A percentile compares a stretch with the other conserved stretches of the same genome.
These are phyloP conservation scores for Metschnikowia noctiluminum DNA, from an alignment of 805 yeast species.

Conservation along the genomic window DNA sequence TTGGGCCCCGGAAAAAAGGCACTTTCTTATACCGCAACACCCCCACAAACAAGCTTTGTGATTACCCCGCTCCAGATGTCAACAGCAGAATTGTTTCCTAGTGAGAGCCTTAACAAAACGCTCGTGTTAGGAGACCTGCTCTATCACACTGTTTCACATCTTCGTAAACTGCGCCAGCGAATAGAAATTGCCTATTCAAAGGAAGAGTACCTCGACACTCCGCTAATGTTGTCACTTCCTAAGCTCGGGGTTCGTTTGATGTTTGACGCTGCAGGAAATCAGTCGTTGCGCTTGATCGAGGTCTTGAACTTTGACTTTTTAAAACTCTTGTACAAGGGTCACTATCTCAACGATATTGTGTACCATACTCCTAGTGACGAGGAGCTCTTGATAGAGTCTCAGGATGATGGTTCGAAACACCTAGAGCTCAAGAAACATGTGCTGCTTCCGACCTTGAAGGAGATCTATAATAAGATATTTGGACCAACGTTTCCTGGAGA, in stretches of 20 bases:
- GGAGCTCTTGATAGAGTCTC: conserved; percentile 6
- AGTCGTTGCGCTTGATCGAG: conserved; percentile 30
- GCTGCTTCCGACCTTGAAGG: conserved; percentile 32
- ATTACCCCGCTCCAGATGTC: conserved; percentile 7
- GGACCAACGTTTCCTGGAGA: conserved; percentile 64
- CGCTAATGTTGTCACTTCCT: conserved; percentile 29
- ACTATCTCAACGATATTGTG: conserved; percentile 27
- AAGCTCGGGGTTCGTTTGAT: conserved; percentile 24
- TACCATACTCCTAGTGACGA: conserved; percentile 13
- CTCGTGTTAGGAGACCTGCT: conserved; percentile 30
- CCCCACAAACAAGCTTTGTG: neutral
- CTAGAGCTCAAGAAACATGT: conserved; percentile 9
- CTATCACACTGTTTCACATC: conserved; percentile 24
- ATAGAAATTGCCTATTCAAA: conserved; percentile 31
- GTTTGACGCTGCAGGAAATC: conserved; percentile 25
- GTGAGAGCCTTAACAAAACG: conserved; percentile 33
- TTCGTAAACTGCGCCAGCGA: conserved; percentile 26
- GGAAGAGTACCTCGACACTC: conserved; percentile 27
- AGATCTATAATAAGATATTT: conserved; percentile 51
- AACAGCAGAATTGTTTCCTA: conserved; percentile 24
- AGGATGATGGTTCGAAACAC: neutral
- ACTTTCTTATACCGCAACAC: too few relatives aligned
- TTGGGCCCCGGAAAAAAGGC: too few relatives aligned
- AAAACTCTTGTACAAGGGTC: conserved; percentile 31
- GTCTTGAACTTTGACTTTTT: conserved; percentile 21